These are phyloP conservation scores for Russula sp. DNA, from an alignment of 768 basidiomycete species.

Conservation along the genomic window DNA sequence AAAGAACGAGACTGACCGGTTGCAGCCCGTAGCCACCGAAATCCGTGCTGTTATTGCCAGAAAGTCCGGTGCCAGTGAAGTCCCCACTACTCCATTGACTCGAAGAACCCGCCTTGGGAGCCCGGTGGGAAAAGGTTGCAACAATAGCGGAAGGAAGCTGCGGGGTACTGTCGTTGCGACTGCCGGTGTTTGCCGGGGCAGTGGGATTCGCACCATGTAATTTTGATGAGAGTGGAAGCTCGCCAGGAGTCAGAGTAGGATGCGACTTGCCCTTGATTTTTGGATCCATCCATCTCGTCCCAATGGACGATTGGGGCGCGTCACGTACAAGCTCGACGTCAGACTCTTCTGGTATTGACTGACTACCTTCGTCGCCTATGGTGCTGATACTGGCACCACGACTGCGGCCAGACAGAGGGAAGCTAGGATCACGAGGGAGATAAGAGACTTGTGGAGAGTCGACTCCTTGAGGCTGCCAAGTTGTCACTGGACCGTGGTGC, in stretches of 20 bases:
- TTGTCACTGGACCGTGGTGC: constrained; percentile 1
- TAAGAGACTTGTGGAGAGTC: constrained; percentile 31
- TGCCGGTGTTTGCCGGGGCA: neutral
- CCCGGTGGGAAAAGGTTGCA: neutral
- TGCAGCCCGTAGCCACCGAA: constrained; percentile 5
- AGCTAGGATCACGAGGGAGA: constrained; percentile 35
- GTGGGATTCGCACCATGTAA: constrained; percentile 12
- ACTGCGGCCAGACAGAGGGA: constrained; percentile 37
- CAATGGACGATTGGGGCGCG: neutral
- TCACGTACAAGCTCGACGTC: constrained; percentile 49
- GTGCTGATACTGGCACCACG: constrained; percentile 55
- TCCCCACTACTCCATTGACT: constrained; percentile 4
- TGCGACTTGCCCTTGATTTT: constrained; percentile 31
- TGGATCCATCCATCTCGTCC: neutral
- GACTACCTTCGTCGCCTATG: constrained; percentile 37
- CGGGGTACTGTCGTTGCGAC: neutral
- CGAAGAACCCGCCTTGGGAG: constrained; percentile 8
- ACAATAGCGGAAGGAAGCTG: constrained; percentile 4
- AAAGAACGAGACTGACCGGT: constrained; percentile 10
- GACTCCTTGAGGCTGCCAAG: constrained; percentile 17
- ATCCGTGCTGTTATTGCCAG: constrained; percentile 1
- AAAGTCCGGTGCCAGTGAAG: neutral
- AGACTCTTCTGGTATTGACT: constrained; percentile 39
- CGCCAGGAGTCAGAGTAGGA: constrained; percentile 29
- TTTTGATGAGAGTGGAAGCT: constrained; percentile 31